Evolutionary conservation across 2,329 filamentous ascomycete genomes (phyloP).

Genomic region (Diplodia mutila): DNA sequence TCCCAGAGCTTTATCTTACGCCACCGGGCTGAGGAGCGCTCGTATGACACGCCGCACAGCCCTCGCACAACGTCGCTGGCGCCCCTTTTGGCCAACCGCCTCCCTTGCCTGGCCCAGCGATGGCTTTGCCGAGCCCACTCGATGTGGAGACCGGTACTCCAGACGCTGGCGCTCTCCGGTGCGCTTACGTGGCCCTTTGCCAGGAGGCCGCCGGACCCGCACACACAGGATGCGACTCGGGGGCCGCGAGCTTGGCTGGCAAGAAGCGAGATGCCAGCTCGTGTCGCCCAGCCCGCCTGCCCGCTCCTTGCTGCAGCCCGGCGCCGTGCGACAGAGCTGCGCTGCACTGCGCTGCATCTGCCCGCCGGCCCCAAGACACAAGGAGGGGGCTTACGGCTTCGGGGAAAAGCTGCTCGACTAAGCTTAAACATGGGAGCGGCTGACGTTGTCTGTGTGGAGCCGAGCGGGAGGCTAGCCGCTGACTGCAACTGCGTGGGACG

Average conservation of each 20-base stretch:
- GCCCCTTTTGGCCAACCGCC: constrained; percentile 8
- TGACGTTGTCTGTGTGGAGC: constrained; percentile 12
- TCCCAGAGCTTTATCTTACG: constrained; percentile 21
- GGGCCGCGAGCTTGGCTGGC: constrained; percentile 18
- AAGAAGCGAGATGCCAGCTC: constrained; percentile 11
- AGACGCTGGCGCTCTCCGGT: constrained; percentile 21
- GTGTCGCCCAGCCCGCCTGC: background rate
- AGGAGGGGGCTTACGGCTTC: background rate
- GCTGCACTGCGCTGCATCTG: background rate
- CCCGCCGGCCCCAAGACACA: constrained; percentile 8
- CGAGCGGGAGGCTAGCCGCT: constrained; percentile 13
- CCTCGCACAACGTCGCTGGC: constrained; percentile 17
- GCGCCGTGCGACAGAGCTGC: background rate
- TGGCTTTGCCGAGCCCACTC: constrained; percentile 21
- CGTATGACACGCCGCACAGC: constrained; percentile 23
- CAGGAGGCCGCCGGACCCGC: constrained; percentile 23
- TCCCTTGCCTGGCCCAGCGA: constrained; percentile 15
- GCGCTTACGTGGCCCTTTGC: constrained; percentile 24
- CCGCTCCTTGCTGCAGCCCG: background rate
- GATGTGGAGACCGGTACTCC: constrained; percentile 13
- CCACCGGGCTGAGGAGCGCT: constrained; percentile 19
- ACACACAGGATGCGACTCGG: constrained; percentile 13
- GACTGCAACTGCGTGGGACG: background rate
- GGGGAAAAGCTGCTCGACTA: constrained; percentile 22
- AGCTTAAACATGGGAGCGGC: constrained; percentile 23